Base-by-base conservation (phyloP, 257 asterid species). In the Avicennia marina region DNA sequence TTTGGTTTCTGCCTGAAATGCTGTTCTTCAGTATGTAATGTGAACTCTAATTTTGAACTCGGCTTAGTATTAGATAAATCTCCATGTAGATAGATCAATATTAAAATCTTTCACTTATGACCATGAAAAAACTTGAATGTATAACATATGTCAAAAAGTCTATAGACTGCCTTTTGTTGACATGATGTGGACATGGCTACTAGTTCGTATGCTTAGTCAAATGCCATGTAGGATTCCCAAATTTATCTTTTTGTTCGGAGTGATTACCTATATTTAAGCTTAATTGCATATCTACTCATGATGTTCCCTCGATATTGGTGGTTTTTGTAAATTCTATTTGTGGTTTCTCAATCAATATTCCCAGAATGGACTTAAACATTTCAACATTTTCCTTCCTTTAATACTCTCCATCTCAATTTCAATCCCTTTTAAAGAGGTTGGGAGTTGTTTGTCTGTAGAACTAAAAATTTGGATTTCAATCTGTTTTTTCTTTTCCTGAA, bases 1-100 rank as follows among this genome's bases (percentile, higher is more conserved):
- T 66, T 63, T 44, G 68, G 67, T 56, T 66, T 36, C 53, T 56
- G 22, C 39, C 15, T 62, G 50, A 45, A 53, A 12, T 26, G 11
- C 21, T 34, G 21, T 33, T 22, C 4, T 38, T 36, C 12, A 19
- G 42, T 31, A 25, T 54, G 31, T 32, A 9, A 40, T 41, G 56
- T 39, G 42, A 46, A 53, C 18, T 58, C 36, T 56, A n/a, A 42
- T 27, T 40, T 24, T 36, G 33, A 29, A 29, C 33, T 29, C n/a
- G n/a, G n/a, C 20, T 51, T 62, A 4, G 7, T 7, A 16, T 32
- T 55, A 39, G 42, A 46, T 25, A 34, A 53, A 25, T 60, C 49
- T 32, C 20, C 44, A 32, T 62, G 48, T 13, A 38, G 41, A 42
- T 56, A 50, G 66, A 15, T 44, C 11, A 19, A 41, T 45, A 12